These are phyloP conservation scores for Curvularia verruculosa DNA, from an alignment of 2,329 filamentous ascomycete species.

Conservation along the genomic window DNA sequence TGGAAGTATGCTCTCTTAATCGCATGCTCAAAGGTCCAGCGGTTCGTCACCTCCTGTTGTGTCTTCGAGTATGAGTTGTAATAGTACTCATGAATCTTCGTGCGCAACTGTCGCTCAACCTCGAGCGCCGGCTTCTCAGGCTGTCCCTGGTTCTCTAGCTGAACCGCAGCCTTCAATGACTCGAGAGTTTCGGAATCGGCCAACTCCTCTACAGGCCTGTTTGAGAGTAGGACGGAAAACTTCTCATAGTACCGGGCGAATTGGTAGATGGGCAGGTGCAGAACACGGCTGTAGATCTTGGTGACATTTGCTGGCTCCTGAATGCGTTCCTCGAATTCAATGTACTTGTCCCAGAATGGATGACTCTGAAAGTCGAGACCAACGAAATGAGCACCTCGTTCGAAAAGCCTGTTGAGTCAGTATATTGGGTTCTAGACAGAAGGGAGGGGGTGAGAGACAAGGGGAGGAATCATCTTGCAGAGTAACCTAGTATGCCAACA, in stretches of 20 bases:
- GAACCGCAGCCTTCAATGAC: slow-evolving; percentile 73
- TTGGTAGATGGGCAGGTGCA: slow-evolving; percentile 92
- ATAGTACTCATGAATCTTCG: slow-evolving; percentile 79
- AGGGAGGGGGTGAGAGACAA: neutral
- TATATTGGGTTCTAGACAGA: neutral
- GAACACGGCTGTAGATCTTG: slow-evolving; percentile 78
- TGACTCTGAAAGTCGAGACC: slow-evolving; percentile 93
- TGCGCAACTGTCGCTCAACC: slow-evolving; percentile 79
- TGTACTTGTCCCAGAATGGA: slow-evolving; percentile 98
- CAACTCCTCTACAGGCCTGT: slow-evolving; percentile 76
- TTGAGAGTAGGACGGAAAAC: slow-evolving; percentile 74
- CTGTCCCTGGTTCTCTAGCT: slow-evolving; percentile 62
- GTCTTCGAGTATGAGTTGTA: slow-evolving; percentile 81
- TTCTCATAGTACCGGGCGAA: slow-evolving; percentile 94
- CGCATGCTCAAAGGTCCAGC: slow-evolving; percentile 93
- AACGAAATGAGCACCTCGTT: slow-evolving; percentile 82
- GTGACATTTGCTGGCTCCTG: slow-evolving; percentile 68
- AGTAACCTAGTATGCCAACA: slow-evolving; percentile 19
- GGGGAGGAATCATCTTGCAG: slow-evolving; percentile 23
- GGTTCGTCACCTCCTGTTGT: slow-evolving; percentile 85
- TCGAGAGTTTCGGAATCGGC: slow-evolving; percentile 70
- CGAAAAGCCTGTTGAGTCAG: slow-evolving; percentile 73
- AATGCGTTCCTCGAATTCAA: slow-evolving; percentile 93
- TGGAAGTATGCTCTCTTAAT: slow-evolving; percentile 98
- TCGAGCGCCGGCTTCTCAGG: slow-evolving; percentile 74